Base-by-base conservation (phyloP, 75 land plant genomes). In the Selaginella tamariscina region DNA sequence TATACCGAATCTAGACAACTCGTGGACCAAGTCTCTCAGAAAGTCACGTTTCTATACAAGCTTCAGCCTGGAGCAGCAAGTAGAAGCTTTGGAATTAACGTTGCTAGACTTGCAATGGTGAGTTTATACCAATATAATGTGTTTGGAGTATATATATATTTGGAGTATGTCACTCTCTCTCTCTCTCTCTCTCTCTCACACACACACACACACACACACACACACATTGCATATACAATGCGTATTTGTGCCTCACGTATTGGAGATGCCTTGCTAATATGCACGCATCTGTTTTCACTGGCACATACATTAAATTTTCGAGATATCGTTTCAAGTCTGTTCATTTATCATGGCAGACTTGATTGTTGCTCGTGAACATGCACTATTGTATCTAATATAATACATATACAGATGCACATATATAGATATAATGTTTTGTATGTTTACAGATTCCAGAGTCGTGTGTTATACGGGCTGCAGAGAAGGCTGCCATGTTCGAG, bases 81-180 rank as follows among this genome's bases (percentile, higher is more conserved):
- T 73, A 83, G 80, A 44, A 94, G 98, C 73, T 94, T 94, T 83
- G 98, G 98, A 20, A 75, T 89, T 63, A 86, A 94, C 68, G 98
- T 94, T 67, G 98, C 98, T 2, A 73, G 85, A 22, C 88, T 94
- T 69, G 98, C 98, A 27, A 90, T 89, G 89, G 98, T 93, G 56
- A 60, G 69, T 70, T 22, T 24, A n/a, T n/a, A n/a, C n/a, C n/a
- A n/a, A n/a, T n/a, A n/a, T n/a, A n/a, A n/a, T n/a, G n/a, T n/a
- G n/a, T n/a, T n/a, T n/a, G n/a, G n/a, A n/a, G n/a, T n/a, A n/a
- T n/a, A n/a, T n/a, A n/a, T n/a, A n/a, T n/a, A n/a, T n/a, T n/a
- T n/a, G n/a, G n/a, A n/a, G n/a, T n/a, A n/a, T n/a, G n/a, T n/a
- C n/a, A n/a, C n/a, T n/a, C n/a, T n/a, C n/a, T n/a, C n/a, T n/a